phyloP scores from a whole-genome alignment of 1,139 yeast genomes.

The Lodderomyces metapsilosis region DNA sequence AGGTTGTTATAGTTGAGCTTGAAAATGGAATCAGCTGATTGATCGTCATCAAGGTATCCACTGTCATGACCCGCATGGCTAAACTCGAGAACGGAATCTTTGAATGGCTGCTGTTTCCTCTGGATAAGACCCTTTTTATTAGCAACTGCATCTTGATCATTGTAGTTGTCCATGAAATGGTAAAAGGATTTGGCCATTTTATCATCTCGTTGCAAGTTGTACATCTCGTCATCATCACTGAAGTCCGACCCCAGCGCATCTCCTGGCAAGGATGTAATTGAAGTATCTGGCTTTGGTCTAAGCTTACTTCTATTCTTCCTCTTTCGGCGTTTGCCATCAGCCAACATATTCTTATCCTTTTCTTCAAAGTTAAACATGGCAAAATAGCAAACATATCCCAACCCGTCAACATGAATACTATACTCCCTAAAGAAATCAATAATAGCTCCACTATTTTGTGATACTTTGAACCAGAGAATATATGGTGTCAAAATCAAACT shows the following conservation, averaged over 20 bases:
- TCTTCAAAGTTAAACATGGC: constrained; percentile 86
- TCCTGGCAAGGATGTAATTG: not conserved
- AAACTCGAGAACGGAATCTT: not conserved
- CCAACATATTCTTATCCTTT: constrained; percentile 51
- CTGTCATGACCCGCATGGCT: constrained; percentile 6
- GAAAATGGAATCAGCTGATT: constrained; percentile 25
- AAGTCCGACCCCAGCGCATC: not conserved
- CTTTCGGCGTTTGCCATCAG: constrained; percentile 15
- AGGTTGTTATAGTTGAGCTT: constrained; percentile 70
- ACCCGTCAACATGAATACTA: constrained; percentile 87
- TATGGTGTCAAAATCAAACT: constrained; percentile 86
- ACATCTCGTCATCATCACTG: constrained; percentile 39
- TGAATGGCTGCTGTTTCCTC: constrained; percentile 9
- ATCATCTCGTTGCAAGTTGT: constrained; percentile 54
- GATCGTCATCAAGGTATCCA: constrained; percentile 27
- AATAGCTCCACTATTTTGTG: constrained; percentile 68
- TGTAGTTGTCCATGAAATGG: constrained; percentile 84
- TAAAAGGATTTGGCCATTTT: constrained; percentile 91
- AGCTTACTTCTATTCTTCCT: constrained; percentile 19
- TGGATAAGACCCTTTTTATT: not conserved
- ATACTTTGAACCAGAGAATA: constrained; percentile 78
- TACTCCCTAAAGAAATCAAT: constrained; percentile 89
- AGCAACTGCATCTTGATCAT: constrained; percentile 12
- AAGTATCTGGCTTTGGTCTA: constrained; percentile 6
- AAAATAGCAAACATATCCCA: constrained; percentile 91